Evolutionary conservation across 768 basidiomycete genomes (phyloP).

Genomic region (Xerocomellus dryophilus): DNA sequence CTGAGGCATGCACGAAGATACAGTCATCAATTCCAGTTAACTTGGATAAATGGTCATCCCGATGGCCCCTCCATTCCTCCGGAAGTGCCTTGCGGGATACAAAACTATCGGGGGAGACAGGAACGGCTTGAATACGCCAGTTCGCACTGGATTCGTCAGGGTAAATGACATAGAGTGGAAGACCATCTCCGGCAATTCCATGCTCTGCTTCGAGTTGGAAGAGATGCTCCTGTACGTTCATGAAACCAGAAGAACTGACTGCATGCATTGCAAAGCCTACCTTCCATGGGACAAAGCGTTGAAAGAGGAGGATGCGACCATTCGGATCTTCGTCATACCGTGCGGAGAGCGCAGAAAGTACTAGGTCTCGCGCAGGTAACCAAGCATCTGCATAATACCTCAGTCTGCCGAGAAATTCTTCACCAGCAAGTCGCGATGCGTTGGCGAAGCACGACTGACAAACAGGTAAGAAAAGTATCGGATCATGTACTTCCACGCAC

Average conservation of each 20-base stretch:
- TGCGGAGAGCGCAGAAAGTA: constrained; percentile 55
- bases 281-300: constrained; percentile 87
- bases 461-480: constrained; percentile 9
- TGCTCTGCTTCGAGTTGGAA: constrained; percentile 77
- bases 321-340: constrained; percentile 60
- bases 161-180: constrained; percentile 84
- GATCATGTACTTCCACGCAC: constrained; percentile 42
- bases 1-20: constrained; percentile 92
- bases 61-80: constrained; percentile 87
- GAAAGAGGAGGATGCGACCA: constrained; percentile 78
- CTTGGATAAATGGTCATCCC: constrained; percentile 78
- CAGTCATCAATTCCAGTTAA: constrained; percentile 75
- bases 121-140: constrained; percentile 95
- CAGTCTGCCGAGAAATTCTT: constrained; percentile 77
- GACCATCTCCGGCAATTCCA: constrained; percentile 40
- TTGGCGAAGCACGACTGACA: constrained; percentile 65
- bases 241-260: background rate
- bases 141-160: constrained; percentile 71
- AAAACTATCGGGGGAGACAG: constrained; percentile 78
- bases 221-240: constrained; percentile 69
- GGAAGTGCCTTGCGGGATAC: constrained; percentile 90
- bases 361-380: constrained; percentile 86
- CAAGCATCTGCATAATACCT: constrained; percentile 86
- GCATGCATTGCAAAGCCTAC: constrained; percentile 34
- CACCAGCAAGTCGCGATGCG: constrained; percentile 80